Conservation (phyloP, 768 basidiomycete species). For the Rhodotorula graminis region DNA sequence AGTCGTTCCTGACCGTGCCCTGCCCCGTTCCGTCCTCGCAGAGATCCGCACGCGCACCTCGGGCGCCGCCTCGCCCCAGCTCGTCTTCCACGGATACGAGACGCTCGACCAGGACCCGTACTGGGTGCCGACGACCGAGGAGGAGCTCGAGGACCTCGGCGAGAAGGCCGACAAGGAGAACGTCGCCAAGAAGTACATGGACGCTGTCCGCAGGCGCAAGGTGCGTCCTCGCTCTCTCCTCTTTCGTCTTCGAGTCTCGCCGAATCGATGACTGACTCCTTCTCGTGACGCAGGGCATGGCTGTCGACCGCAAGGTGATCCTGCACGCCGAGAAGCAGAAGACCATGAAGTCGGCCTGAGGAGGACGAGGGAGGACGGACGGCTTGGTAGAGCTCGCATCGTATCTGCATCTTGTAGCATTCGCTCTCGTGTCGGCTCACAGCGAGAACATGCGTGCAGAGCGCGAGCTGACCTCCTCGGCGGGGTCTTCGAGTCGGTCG, state of each 20-base stretch:
- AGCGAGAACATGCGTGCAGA: too few species aligned
- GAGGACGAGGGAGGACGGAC: too few species aligned
- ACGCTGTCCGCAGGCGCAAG: slow-evolving; percentile 32
- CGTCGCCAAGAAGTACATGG: slow-evolving; percentile 62
- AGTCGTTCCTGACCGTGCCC: too few species aligned
- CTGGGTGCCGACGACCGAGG: slow-evolving; percentile 96
- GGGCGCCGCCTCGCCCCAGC: slow-evolving; percentile 92
- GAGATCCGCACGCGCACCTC: slow-evolving; percentile 95
- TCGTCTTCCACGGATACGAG: slow-evolving; percentile 96
- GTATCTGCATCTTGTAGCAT: too few species aligned
- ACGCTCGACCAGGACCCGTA: slow-evolving; percentile 86
- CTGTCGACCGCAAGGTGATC: slow-evolving; percentile 89
- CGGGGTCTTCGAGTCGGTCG: too few species aligned
- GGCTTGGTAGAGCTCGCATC: too few species aligned
- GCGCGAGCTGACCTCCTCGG: too few species aligned
- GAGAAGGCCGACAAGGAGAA: slow-evolving; percentile 91
- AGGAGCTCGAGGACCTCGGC: slow-evolving; percentile 92
- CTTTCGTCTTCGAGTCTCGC: too few species aligned
- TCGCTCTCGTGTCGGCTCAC: too few species aligned
- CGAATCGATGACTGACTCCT: not conserved
- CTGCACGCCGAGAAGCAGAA: slow-evolving; percentile 96
- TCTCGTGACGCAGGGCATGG: slow-evolving; percentile 61
- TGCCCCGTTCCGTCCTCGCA: slow-evolving; percentile 50
- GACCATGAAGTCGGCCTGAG: slow-evolving; percentile 56
- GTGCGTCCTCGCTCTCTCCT: not conserved